Evolutionary conservation across 768 basidiomycete species (phyloP).

Genomic region (Boletus rubroflammeus): DNA sequence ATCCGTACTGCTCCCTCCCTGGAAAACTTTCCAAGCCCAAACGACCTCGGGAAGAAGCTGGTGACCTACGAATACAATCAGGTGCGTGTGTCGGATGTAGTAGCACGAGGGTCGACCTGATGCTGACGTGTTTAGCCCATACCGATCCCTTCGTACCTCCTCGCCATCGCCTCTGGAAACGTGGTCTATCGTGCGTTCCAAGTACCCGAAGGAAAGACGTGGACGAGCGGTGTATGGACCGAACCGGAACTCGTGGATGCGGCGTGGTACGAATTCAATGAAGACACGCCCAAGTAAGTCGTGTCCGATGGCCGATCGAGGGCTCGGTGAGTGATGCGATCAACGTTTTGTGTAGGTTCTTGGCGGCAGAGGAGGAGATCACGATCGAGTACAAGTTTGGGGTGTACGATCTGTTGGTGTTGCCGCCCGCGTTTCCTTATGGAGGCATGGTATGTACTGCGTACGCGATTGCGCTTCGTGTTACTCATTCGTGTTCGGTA

Average conservation of each 20-base stretch:
- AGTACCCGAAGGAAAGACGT: slow-evolving; percentile 54
- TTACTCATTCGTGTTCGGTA: slow-evolving; percentile 24
- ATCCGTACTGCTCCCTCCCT: slow-evolving; percentile 70
- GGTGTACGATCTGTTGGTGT: slow-evolving; percentile 82
- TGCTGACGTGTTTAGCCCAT: slow-evolving; percentile 60
- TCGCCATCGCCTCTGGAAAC: slow-evolving; percentile 87
- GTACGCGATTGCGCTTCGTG: background rate
- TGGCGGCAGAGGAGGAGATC: slow-evolving; percentile 66
- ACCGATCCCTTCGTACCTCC: slow-evolving; percentile 82
- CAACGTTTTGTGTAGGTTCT: slow-evolving; percentile 46
- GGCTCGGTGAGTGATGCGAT: background rate
- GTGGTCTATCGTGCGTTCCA: slow-evolving; percentile 68
- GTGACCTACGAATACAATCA: slow-evolving; percentile 77
- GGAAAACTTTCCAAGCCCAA: slow-evolving; percentile 65
- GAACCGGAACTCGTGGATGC: slow-evolving; percentile 80
- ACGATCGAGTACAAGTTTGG: slow-evolving; percentile 77
- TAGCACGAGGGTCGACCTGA: background rate
- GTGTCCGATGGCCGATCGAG: background rate
- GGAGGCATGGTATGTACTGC: slow-evolving; percentile 67
- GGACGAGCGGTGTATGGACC: slow-evolving; percentile 87
- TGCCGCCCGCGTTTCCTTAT: slow-evolving; percentile 90
- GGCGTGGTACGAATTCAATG: slow-evolving; percentile 84
- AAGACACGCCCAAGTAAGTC: slow-evolving; percentile 69
- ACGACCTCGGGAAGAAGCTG: slow-evolving; percentile 62
- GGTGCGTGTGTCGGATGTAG: slow-evolving; percentile 37